Evolutionary conservation across 23 red algal species (phyloP).

Genomic region (Gracilaria vermiculophylla): DNA sequence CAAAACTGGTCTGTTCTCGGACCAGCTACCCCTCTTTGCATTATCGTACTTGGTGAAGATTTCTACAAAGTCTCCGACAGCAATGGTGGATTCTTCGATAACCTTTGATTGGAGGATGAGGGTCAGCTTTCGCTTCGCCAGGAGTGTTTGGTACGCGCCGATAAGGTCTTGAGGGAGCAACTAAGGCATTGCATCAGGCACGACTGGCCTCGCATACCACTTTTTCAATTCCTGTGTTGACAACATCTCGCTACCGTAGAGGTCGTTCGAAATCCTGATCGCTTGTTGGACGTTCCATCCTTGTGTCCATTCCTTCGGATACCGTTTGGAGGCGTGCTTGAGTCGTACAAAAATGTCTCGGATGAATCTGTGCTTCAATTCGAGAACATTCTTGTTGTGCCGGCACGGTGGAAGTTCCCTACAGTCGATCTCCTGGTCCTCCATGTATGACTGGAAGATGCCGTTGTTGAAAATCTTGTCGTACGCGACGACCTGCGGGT

Average conservation of each 20-base stretch:
- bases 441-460: neutral
- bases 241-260: constrained; percentile 24
- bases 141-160: neutral
- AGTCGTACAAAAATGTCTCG: constrained; percentile 3
- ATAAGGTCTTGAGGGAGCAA: neutral
- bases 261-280: constrained; percentile 15
- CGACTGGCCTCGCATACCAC: constrained; percentile 12
- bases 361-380: constrained; percentile 16
- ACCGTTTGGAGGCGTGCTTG: neutral
- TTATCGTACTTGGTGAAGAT: neutral
- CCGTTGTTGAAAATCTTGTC: neutral
- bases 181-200: neutral
- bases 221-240: constrained; percentile 25
- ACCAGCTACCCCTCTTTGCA: constrained; percentile 8
- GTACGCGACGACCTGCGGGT: neutral
- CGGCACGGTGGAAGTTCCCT: neutral
- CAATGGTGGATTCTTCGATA: neutral
- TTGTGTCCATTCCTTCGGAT: too few relatives aligned
- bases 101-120: constrained; percentile 9
- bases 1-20: neutral
- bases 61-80: constrained; percentile 24
- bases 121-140: constrained; percentile 38
- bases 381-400: constrained; percentile 39
- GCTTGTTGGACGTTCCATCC: neutral
- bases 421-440: neutral